Evolutionary conservation across 768 basidiomycete genomes (phyloP).

Genomic region (Pleurotus eryngii): DNA sequence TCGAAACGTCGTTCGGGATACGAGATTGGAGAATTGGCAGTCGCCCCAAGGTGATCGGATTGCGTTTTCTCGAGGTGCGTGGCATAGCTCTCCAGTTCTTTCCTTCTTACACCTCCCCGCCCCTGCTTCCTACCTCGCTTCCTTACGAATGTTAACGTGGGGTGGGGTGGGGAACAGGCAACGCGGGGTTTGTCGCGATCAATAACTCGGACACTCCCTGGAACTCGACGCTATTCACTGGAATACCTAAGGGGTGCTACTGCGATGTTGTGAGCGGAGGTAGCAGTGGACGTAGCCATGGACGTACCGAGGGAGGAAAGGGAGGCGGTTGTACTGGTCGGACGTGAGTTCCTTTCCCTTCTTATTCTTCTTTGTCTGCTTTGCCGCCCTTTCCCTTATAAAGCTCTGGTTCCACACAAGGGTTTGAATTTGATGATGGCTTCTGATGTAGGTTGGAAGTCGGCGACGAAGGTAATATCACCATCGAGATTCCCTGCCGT

Average conservation of each 20-base stretch:
- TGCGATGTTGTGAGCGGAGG: constrained; percentile 46
- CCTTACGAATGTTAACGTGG: background rate
- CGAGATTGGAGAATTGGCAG: constrained; percentile 34
- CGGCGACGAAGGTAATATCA: no score
- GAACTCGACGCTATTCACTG: constrained; percentile 40
- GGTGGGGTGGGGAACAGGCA: constrained; percentile 19
- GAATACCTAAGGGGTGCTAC: constrained; percentile 41
- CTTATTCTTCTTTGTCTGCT: no score
- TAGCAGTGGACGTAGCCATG: no score
- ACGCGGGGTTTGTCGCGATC: constrained; percentile 47
- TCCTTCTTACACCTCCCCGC: background rate
- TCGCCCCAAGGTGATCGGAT: constrained; percentile 33
- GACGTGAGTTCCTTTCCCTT: no score
- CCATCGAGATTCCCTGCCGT: no score
- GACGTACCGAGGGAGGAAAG: no score
- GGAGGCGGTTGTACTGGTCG: no score
- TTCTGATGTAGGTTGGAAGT: no score
- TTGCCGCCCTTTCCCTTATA: no score
- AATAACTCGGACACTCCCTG: constrained; percentile 44
- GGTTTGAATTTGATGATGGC: no score
- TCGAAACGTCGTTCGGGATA: constrained; percentile 50
- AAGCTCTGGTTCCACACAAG: no score
- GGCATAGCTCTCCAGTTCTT: background rate
- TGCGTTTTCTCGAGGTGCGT: constrained; percentile 45
- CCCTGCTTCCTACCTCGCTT: background rate